Evolutionary conservation across 2,329 filamentous ascomycete genomes (phyloP).

Genomic region (Neonectria coccinea): DNA sequence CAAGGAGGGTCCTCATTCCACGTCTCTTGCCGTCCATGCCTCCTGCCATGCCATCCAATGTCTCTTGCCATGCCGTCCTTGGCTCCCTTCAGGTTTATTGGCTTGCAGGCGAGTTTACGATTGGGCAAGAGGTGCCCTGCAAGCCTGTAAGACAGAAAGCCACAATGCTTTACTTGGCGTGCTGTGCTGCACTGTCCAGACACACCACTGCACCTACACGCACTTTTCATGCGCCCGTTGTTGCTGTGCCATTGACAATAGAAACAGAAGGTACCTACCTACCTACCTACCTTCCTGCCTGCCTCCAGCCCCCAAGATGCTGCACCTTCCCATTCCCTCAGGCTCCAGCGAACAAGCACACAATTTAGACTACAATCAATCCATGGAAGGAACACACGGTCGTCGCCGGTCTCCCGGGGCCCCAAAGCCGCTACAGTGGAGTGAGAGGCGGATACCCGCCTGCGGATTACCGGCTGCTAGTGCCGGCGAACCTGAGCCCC

Average conservation of each 20-base stretch:
- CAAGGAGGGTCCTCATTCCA: neutral
- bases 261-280: neutral
- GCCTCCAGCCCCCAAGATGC: neutral
- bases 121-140: neutral
- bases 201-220: neutral
- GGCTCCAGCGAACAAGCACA: neutral
- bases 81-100: neutral
- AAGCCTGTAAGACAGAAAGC: neutral
- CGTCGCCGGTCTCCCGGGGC: conserved; percentile 36
- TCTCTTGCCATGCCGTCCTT: neutral
- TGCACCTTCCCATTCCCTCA: neutral
- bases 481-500: conserved; percentile 30
- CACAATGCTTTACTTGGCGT: neutral
- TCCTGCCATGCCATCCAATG: neutral
- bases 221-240: neutral
- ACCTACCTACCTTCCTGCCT: too few relatives aligned
- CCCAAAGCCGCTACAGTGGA: conserved; percentile 25
- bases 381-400: conserved; percentile 23
- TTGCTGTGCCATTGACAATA: neutral
- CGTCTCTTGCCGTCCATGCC: neutral
- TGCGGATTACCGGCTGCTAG: conserved; percentile 37
- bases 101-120: neutral
- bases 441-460: conserved; percentile 37
- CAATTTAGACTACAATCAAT: neutral
- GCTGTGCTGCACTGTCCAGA: neutral